Conservation (phyloP, 305 asterid genomes). For the Galium porrigens region DNA sequence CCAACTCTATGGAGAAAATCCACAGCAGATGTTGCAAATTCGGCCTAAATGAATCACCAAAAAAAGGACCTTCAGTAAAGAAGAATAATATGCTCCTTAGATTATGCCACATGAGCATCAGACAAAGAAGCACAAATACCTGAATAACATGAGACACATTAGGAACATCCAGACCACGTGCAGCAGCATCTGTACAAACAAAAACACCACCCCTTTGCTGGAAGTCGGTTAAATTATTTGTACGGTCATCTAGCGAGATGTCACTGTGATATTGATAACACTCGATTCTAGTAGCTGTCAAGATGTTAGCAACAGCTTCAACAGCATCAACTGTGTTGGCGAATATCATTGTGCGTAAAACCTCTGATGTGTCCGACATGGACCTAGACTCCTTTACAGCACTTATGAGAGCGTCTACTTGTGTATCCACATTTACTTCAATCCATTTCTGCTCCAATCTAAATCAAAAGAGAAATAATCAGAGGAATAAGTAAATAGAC, state of each 20-base stretch:
- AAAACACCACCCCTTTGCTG: slow-evolving; percentile 76
- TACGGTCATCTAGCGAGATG: slow-evolving; percentile 63
- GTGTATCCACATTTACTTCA: slow-evolving; percentile 55
- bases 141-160: slow-evolving; percentile 83
- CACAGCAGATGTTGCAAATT: slow-evolving; percentile 76
- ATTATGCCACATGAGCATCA: not conserved
- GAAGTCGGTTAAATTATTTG: slow-evolving; percentile 49
- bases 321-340: slow-evolving; percentile 94
- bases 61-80: slow-evolving; percentile 11
- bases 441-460: slow-evolving; percentile 93
- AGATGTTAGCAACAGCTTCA: slow-evolving; percentile 63
- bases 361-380: slow-evolving; percentile 23
- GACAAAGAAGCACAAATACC: slow-evolving; percentile 26
- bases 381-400: slow-evolving; percentile 34
- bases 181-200: slow-evolving; percentile 96
- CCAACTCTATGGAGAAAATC: slow-evolving; percentile 96
- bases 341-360: slow-evolving; percentile 70
- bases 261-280: slow-evolving; percentile 64
- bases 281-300: slow-evolving; percentile 45
- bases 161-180: slow-evolving; percentile 87
- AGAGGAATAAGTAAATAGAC: not conserved
- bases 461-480: slow-evolving; percentile 9
- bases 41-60: slow-evolving; percentile 44
- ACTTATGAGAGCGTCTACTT: slow-evolving; percentile 58
- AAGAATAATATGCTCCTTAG: too few relatives aligned